A percentile compares a stretch with the other conserved stretches of the same genome.
phyloP scores from a whole-genome alignment of 2,329 filamentous ascomycete species.

The Nothophaeocryptopus gaeumannii region DNA sequence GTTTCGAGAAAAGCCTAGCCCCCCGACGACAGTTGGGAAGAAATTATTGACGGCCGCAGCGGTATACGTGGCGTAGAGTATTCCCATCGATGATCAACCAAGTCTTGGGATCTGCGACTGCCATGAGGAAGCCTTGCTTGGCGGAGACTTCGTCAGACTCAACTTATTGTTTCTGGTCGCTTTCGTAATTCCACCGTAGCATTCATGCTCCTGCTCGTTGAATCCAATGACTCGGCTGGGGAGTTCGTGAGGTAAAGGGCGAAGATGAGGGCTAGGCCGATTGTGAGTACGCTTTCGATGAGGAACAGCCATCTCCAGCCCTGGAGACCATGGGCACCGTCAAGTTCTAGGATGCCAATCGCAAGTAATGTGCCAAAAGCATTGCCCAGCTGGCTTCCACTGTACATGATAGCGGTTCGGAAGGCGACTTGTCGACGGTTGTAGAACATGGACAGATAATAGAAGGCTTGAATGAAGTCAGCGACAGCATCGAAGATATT shows the following conservation, averaged over 20 bases:
- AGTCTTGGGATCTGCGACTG: slow-evolving; percentile 26
- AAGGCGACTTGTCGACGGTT: slow-evolving; percentile 39
- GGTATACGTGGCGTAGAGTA: slow-evolving; percentile 19
- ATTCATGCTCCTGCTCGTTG: slow-evolving; percentile 20
- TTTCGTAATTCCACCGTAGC: slow-evolving; percentile 23
- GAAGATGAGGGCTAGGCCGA: slow-evolving; percentile 24
- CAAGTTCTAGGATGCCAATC: slow-evolving; percentile 26
- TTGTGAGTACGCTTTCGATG: slow-evolving; percentile 26
- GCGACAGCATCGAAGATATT: slow-evolving; percentile 28
- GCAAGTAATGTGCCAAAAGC: slow-evolving; percentile 25
- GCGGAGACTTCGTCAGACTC: slow-evolving; percentile 20
- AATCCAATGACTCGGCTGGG: slow-evolving; percentile 19
- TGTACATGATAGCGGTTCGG: slow-evolving; percentile 39
- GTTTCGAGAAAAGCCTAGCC: slow-evolving; percentile 35
- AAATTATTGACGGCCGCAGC: slow-evolving; percentile 30
- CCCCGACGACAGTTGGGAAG: slow-evolving; percentile 38
- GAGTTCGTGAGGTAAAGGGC: slow-evolving; percentile 23
- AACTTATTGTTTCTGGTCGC: slow-evolving; percentile 22
- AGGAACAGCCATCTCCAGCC: slow-evolving; percentile 33
- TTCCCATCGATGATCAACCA: slow-evolving; percentile 22
- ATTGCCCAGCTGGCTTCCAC: slow-evolving; percentile 36
- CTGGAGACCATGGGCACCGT: slow-evolving; percentile 31
- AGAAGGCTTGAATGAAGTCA: slow-evolving; percentile 42
- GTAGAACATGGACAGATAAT: slow-evolving; percentile 45
- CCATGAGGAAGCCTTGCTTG: slow-evolving; percentile 25